Percentiles rank a stretch among this genome's conserved stretches.
Conservation (phyloP, 768 basidiomycete species). For the Xerocomellus amylosporus region DNA sequence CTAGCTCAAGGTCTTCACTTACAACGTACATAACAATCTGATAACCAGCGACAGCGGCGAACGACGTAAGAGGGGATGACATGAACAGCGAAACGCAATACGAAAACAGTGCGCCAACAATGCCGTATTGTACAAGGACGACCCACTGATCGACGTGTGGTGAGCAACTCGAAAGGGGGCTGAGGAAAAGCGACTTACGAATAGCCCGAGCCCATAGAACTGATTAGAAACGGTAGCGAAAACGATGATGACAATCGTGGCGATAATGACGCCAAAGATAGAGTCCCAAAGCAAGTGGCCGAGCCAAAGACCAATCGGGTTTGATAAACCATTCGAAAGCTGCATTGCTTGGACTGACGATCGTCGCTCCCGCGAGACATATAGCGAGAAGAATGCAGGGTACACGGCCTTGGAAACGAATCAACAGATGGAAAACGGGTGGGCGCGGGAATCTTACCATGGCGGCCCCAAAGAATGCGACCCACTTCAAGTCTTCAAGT, state of each 20-base stretch:
- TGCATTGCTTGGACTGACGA: slow-evolving; percentile 79
- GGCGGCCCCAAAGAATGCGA: slow-evolving; percentile 67
- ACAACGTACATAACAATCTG: slow-evolving; percentile 72
- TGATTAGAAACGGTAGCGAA: slow-evolving; percentile 56
- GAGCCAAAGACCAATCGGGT: slow-evolving; percentile 71
- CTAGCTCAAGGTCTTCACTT: slow-evolving; percentile 27
- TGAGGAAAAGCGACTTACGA: slow-evolving; percentile 40
- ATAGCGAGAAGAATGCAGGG: slow-evolving; percentile 79
- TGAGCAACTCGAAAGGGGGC: not conserved
- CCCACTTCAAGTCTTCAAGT: slow-evolving; percentile 66
- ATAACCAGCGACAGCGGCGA: slow-evolving; percentile 69
- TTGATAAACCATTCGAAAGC: slow-evolving; percentile 67
- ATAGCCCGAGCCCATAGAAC: slow-evolving; percentile 65
- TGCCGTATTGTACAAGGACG: slow-evolving; percentile 65
- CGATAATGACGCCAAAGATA: slow-evolving; percentile 53
- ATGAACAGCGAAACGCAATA: slow-evolving; percentile 63
- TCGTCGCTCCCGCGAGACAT: slow-evolving; percentile 69
- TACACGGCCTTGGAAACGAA: slow-evolving; percentile 52
- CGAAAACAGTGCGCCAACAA: slow-evolving; percentile 64
- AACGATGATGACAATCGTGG: slow-evolving; percentile 62
- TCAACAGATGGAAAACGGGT: not conserved
- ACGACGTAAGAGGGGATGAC: slow-evolving; percentile 67
- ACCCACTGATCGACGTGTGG: slow-evolving; percentile 52
- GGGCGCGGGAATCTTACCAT: slow-evolving; percentile 48
- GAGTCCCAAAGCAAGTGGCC: slow-evolving; percentile 77